These are phyloP conservation scores for Neltuma alba DNA, from an alignment of 306 rosid genomes.

Conservation along the genomic window DNA sequence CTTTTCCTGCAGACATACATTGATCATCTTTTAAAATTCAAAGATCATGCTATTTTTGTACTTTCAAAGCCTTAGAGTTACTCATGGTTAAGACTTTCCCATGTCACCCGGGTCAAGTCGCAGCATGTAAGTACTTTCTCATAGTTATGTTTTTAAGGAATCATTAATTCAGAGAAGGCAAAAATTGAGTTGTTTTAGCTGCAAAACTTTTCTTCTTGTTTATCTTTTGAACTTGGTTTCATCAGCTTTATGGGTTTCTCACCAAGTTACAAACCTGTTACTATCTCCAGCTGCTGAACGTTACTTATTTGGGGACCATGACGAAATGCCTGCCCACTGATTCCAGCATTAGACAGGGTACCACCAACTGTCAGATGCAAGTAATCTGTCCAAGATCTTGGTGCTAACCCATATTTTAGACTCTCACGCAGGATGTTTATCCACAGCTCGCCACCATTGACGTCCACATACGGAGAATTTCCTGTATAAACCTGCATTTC, in stretches of 20 bases:
- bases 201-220: background rate
- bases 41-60: background rate
- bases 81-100: background rate
- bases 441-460: constrained; percentile 82
- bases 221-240: constrained; percentile 23
- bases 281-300: constrained; percentile 71
- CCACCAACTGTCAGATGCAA: constrained; percentile 78
- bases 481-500: constrained; percentile 23
- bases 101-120: background rate
- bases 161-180: constrained; percentile 35
- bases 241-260: constrained; percentile 5
- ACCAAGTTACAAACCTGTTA: constrained; percentile 59
- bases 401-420: constrained; percentile 54
- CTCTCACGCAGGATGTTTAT: constrained; percentile 67
- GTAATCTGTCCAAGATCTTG: constrained; percentile 84
- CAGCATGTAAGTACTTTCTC: background rate
- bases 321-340: constrained; percentile 81
- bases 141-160: background rate
- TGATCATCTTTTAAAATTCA: constrained; percentile 18
- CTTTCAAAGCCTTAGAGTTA: background rate
- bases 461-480: constrained; percentile 67
- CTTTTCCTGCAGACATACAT: constrained; percentile 30
- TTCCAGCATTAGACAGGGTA: constrained; percentile 88
- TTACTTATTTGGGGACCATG: constrained; percentile 85
- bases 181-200: constrained; percentile 4